Percentiles rank a stretch among this genome's conserved stretches.
phyloP scores from a whole-genome alignment of 495 filamentous ascomycete genomes.

The Xylaria scruposa region DNA sequence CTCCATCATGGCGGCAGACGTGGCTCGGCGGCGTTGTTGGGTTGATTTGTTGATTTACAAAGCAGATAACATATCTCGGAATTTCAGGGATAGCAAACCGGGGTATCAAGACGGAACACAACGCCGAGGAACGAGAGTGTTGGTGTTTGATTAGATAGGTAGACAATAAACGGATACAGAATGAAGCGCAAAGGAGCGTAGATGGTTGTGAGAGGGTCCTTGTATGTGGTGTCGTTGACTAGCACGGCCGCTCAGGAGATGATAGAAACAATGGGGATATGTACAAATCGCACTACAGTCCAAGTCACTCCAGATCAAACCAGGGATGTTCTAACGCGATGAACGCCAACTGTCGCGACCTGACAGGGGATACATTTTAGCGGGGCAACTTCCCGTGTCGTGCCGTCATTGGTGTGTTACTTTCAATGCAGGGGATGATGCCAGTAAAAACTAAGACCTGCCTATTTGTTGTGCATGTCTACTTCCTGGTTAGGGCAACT shows the following conservation, averaged over 20 bases:
- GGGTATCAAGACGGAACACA: conserved; percentile 30
- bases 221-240: conserved; percentile 5
- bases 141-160: conserved; percentile 34
- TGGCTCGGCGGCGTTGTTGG: conserved; percentile 32
- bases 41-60: conserved; percentile 22
- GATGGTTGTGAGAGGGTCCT: conserved; percentile 6
- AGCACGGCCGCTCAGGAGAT: conserved; percentile 13
- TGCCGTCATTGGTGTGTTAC: conserved; percentile 10
- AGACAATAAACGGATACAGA: conserved; percentile 24
- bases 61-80: conserved; percentile 34
- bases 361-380: conserved; percentile 17
- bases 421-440: not conserved
- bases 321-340: conserved; percentile 22
- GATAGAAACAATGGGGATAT: conserved; percentile 6
- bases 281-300: conserved; percentile 5
- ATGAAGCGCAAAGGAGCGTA: conserved; percentile 20
- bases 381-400: conserved; percentile 21
- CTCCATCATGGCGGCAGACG: conserved; percentile 51
- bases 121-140: conserved; percentile 28
- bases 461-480: not conserved
- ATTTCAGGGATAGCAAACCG: conserved; percentile 28
- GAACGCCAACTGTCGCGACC: conserved; percentile 26
- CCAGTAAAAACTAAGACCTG: not conserved
- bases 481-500: not conserved
- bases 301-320: not conserved